Conservation (phyloP, 2,329 filamentous ascomycete species). For the Akanthomyces dipterigenus region DNA sequence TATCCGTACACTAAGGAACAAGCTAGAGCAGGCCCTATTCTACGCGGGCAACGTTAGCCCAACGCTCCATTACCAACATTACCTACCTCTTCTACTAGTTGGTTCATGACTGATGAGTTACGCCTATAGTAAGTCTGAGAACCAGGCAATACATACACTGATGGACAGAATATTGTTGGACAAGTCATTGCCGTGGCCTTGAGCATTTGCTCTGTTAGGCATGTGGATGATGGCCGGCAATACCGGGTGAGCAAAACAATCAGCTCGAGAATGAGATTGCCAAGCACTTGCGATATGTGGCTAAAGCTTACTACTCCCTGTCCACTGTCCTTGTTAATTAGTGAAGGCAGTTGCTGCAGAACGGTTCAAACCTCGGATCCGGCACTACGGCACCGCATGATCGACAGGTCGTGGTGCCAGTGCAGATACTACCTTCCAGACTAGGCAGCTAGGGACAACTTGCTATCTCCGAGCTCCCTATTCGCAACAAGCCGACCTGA, state of each 20-base stretch:
- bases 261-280: neutral
- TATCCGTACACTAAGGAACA: no score
- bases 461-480: neutral
- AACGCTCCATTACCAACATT: no score
- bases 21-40: no score
- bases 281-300: neutral
- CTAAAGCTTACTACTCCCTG: neutral
- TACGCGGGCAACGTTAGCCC: no score
- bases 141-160: no score
- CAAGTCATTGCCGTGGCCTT: neutral
- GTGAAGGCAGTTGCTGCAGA: neutral
- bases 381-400: neutral
- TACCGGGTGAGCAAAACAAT: neutral
- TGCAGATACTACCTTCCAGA: neutral
- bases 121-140: no score
- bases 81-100: no score
- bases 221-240: neutral
- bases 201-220: neutral
- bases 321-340: neutral
- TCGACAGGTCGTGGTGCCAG: neutral
- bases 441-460: neutral
- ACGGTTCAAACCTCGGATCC: neutral
- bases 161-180: no score
- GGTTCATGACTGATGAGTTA: no score
- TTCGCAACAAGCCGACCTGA: neutral